Evolutionary conservation across 2,329 filamentous ascomycete genomes (phyloP).

Genomic region (Xylariaceae sp.): DNA sequence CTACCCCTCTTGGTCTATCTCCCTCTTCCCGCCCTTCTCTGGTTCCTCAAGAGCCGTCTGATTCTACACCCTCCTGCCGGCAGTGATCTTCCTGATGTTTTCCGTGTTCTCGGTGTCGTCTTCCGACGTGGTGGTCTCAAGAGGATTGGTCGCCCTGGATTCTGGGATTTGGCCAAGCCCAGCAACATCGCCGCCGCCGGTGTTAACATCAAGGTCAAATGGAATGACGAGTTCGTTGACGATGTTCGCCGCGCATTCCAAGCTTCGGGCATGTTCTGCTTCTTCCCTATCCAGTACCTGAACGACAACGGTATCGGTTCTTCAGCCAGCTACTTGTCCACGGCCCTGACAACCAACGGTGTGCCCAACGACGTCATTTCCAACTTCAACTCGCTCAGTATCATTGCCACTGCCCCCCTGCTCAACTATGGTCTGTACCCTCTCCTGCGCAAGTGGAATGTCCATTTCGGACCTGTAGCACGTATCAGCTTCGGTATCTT

Average conservation of each 20-base stretch:
- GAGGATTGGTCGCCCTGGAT: conserved; percentile 42
- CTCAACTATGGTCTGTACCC: conserved; percentile 49
- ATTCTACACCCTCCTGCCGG: conserved; percentile 45
- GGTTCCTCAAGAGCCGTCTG: conserved; percentile 42
- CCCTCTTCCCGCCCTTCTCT: conserved; percentile 40
- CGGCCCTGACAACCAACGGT: conserved; percentile 47
- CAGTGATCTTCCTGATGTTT: conserved; percentile 44
- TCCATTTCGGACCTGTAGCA: conserved; percentile 47
- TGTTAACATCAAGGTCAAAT: conserved; percentile 39
- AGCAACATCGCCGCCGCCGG: conserved; percentile 46
- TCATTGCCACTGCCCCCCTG: conserved; percentile 46
- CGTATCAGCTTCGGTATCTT: conserved; percentile 51
- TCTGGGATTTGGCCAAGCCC: conserved; percentile 61
- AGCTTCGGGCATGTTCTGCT: conserved; percentile 60
- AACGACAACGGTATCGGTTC: conserved; percentile 51
- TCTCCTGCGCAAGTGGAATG: conserved; percentile 36
- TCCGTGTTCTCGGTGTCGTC: conserved; percentile 40
- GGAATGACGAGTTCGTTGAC: conserved; percentile 67
- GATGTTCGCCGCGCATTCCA: conserved; percentile 60
- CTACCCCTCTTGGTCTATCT: conserved; percentile 44
- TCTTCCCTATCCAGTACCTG: conserved; percentile 44
- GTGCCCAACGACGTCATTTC: conserved; percentile 49
- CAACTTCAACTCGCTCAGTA: conserved; percentile 51
- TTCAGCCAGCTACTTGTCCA: conserved; percentile 46
- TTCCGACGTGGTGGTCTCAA: conserved; percentile 39